Evolutionary conservation across 169 alveolate genomes (phyloP).

Genomic region (Toxoplasma gondii): DNA sequence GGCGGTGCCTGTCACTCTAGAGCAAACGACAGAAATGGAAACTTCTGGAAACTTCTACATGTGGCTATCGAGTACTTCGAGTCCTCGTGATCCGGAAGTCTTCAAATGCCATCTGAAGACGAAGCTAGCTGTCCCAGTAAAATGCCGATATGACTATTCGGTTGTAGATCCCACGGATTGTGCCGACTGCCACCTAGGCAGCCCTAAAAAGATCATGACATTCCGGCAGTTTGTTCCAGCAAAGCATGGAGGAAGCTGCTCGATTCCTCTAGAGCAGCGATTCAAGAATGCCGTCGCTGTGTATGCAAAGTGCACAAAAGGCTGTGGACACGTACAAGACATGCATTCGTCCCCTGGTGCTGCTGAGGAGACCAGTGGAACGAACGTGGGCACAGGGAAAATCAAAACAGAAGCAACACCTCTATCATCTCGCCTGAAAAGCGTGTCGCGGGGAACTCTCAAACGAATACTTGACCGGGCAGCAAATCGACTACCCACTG

Average conservation of each 20-base stretch:
- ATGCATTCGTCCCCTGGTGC: neutral
- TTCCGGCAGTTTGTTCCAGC: slow-evolving; percentile 39
- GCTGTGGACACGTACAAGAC: slow-evolving; percentile 34
- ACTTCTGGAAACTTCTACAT: slow-evolving; percentile 53
- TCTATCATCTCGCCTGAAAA: neutral
- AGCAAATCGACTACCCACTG: neutral
- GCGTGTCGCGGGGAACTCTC: neutral
- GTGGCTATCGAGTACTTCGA: slow-evolving; percentile 53
- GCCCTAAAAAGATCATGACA: neutral
- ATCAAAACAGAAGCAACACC: neutral
- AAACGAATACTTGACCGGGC: neutral
- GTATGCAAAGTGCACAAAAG: slow-evolving; percentile 37
- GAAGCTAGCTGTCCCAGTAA: slow-evolving; percentile 19
- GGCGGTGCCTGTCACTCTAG: slow-evolving; percentile 47
- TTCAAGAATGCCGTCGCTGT: neutral
- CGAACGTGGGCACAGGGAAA: neutral
- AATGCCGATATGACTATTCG: slow-evolving; percentile 34
- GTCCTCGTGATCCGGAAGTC: slow-evolving; percentile 61
- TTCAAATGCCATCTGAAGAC: slow-evolving; percentile 61
- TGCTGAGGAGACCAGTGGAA: neutral
- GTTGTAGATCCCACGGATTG: slow-evolving; percentile 60
- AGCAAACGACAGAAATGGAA: slow-evolving; percentile 40
- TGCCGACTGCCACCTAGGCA: slow-evolving; percentile 27
- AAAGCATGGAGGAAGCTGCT: slow-evolving; percentile 51
- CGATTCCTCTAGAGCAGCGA: slow-evolving; percentile 42